Evolutionary conservation across 2,329 filamentous ascomycete genomes (phyloP), one percentile per base, ranked within the genome.

Genomic region (Alternaria sp.): DNA sequence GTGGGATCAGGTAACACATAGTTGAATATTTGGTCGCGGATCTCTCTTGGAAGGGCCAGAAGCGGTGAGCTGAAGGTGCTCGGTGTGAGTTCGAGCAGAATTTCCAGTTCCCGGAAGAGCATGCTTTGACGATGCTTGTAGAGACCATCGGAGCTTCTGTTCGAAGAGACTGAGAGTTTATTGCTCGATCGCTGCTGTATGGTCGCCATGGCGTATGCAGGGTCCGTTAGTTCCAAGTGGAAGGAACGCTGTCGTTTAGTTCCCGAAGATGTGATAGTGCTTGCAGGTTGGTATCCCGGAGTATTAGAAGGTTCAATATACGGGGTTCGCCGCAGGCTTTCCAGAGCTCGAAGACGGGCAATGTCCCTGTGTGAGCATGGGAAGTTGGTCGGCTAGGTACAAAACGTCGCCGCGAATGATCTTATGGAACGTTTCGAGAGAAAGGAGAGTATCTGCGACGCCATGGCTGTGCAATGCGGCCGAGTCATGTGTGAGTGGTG

Each of bases 1-100:
- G 47, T 51, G 5, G 47, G 57, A 1, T 70, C 61, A 1, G 76
- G 77, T 7, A 79, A 50, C 2, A 77, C 69, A 60, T 75, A 68
- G 40, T 67, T 62, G 54, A 76, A 69, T 32, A 79, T 72, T 2
- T 67, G 67, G 30, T 69, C 67, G 36, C 77, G 68, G 9, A 79
- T 62, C 49, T 76, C 72, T 32, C 64, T 61, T 12, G 77, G 77
- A n/a, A 79, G 70, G 10, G 72, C 71, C 19, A 79, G 67, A 9
- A 79, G 68, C 12, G 62, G 65, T 5, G 77, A 79, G 49, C 70
- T 74, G 61, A 79, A 69, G 17, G 71, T 73, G 55, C 75, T 71
- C 9, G 77, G 76, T 6, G 70, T 74, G n/a, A 78, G 67, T 60
- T 79, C 74, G 11, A 79, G 71, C 6, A 79, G 66, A 12, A 76